Evolutionary conservation across 495 filamentous ascomycete genomes (phyloP).

Genomic region (Filosporella fistucella): DNA sequence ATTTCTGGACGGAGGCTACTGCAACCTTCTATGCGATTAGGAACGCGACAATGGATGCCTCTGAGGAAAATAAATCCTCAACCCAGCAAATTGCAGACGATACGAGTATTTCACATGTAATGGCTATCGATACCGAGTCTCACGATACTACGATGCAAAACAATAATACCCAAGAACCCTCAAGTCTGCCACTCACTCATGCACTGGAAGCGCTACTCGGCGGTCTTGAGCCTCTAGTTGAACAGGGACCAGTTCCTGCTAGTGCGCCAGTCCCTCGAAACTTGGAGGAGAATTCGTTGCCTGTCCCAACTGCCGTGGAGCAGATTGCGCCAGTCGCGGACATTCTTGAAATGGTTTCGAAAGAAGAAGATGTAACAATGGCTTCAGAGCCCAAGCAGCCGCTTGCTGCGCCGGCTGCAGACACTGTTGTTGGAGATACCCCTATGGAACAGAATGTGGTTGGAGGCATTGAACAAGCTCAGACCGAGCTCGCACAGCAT

Average conservation of each 20-base stretch:
- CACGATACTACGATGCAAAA: slow-evolving; percentile 6
- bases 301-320: background rate
- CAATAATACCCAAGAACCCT: background rate
- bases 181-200: slow-evolving; percentile 29
- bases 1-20: too few relatives aligned
- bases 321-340: background rate
- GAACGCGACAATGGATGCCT: too few relatives aligned
- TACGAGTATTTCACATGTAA: too few relatives aligned
- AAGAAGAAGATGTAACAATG: too few relatives aligned
- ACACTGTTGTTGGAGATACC: background rate
- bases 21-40: too few relatives aligned
- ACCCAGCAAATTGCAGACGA: too few relatives aligned
- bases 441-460: too few relatives aligned
- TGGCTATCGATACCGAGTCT: too few relatives aligned
- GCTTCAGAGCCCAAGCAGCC: background rate
- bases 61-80: too few relatives aligned
- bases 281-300: background rate
- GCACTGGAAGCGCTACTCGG: slow-evolving; percentile 42
- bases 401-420: background rate
- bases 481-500: background rate
- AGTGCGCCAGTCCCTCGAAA: background rate
- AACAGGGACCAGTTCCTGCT: too few relatives aligned
- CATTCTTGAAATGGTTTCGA: too few relatives aligned
- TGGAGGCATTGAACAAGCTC: background rate
- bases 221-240: slow-evolving; percentile 27